These are phyloP conservation scores for Leccinum insolens DNA, from an alignment of 1,284 basidiomycete genomes.

Conservation along the genomic window DNA sequence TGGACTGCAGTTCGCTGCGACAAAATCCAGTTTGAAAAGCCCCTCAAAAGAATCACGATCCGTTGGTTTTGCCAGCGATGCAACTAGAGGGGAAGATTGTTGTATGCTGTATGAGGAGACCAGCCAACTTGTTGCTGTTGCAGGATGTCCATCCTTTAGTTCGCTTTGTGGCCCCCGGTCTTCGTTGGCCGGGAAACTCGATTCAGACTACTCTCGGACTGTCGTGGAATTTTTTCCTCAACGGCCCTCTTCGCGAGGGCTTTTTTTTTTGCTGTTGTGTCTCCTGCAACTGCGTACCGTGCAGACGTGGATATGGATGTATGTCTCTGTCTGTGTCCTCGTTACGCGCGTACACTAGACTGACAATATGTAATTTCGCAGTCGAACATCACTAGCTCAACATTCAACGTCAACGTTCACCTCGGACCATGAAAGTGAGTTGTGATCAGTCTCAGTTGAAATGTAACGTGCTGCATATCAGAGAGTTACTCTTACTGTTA, in stretches of 20 bases:
- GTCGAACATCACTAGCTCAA: not conserved
- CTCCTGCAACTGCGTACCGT: not conserved
- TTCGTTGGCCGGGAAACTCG: slow-evolving; percentile 36
- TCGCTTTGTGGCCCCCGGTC: slow-evolving; percentile 47
- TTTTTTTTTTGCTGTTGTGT: not conserved
- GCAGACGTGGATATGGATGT: not conserved
- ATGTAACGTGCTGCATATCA: slow-evolving; percentile 6
- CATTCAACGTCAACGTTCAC: not conserved
- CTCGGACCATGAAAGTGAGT: not conserved
- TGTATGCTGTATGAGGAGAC: slow-evolving; percentile 28
- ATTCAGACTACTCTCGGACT: slow-evolving; percentile 1
- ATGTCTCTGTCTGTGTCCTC: not conserved
- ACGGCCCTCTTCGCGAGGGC: slow-evolving; percentile 8
- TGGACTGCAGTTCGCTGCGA: not conserved
- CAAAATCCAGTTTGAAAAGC: not conserved
- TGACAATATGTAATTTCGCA: not conserved
- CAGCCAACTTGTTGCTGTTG: slow-evolving; percentile 2
- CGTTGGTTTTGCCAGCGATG: not conserved
- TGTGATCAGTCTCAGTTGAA: not conserved
- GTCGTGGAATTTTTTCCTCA: not conserved
- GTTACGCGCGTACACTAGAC: not conserved
- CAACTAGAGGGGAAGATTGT: not conserved
- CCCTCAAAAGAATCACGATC: not conserved
- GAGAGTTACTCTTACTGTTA: slow-evolving; percentile 33
- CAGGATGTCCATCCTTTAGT: slow-evolving; percentile 44